These are phyloP conservation scores for Amesomyces nigricolor DNA, from an alignment of 2,329 filamentous ascomycete genomes.

Conservation along the genomic window DNA sequence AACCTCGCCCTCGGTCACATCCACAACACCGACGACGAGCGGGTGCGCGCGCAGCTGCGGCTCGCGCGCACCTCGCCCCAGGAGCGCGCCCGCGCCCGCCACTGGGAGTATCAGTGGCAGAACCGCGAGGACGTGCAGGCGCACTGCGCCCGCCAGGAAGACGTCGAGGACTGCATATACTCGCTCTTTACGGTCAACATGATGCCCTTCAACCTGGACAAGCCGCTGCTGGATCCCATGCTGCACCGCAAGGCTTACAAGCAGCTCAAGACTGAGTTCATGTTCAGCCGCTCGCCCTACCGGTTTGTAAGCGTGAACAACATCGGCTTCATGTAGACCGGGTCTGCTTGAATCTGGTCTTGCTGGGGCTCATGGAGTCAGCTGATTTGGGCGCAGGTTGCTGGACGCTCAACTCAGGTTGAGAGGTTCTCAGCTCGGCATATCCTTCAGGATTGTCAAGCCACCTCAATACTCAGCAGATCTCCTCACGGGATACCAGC, in stretches of 20 bases:
- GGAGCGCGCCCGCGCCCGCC: too few species aligned
- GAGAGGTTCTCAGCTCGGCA: too few species aligned
- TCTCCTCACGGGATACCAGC: too few species aligned
- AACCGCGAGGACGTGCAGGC: neutral
- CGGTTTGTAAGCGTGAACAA: neutral
- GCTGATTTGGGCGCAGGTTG: too few species aligned
- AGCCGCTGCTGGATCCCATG: constrained; percentile 6
- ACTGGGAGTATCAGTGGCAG: neutral
- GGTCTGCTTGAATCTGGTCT: neutral
- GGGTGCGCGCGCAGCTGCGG: neutral
- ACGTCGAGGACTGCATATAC: constrained; percentile 5
- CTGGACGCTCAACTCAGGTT: too few species aligned
- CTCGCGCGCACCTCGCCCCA: neutral
- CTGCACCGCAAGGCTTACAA: neutral
- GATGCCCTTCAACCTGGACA: constrained; percentile 10
- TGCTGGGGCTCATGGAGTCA: neutral
- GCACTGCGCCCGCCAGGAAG: neutral
- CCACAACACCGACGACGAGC: neutral
- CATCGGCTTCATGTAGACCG: neutral
- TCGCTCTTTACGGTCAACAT: constrained; percentile 5
- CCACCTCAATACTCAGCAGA: too few species aligned
- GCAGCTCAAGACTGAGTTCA: neutral
- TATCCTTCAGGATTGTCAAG: too few species aligned
- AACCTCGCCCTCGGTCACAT: neutral
- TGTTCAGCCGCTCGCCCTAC: neutral